A percentile compares a stretch with the other conserved stretches of the same genome.
These are phyloP conservation scores for Phytophthora fragariae DNA, from an alignment of 352 stramenopile genomes.

Conservation along the genomic window DNA sequence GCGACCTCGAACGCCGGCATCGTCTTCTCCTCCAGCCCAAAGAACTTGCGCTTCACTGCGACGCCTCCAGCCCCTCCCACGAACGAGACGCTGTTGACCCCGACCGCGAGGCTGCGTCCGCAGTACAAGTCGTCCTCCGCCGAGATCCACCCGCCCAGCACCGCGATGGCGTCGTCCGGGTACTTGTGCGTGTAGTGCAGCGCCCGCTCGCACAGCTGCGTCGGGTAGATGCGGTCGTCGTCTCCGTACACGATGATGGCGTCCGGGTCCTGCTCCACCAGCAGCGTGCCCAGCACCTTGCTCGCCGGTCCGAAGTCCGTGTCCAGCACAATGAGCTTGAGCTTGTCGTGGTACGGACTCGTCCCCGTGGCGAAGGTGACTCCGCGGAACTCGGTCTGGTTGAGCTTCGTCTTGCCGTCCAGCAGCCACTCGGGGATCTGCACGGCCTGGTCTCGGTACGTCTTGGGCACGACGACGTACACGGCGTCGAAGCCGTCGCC, in stretches of 20 bases:
- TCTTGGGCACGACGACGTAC: slow-evolving; percentile 57
- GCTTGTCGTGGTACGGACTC: slow-evolving; percentile 48
- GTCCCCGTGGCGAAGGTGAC: slow-evolving; percentile 43
- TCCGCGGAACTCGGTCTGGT: slow-evolving; percentile 37
- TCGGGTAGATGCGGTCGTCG: slow-evolving; percentile 53
- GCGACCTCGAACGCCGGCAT: slow-evolving; percentile 49
- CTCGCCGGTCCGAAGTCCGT: slow-evolving; percentile 63
- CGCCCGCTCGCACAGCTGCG: slow-evolving; percentile 47
- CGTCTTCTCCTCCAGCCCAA: slow-evolving; percentile 38
- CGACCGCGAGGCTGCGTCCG: slow-evolving; percentile 54
- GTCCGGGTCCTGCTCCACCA: slow-evolving; percentile 63
- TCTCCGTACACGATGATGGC: slow-evolving; percentile 72
- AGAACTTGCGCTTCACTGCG: slow-evolving; percentile 60
- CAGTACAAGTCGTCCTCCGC: slow-evolving; percentile 60
- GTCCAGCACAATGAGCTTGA: slow-evolving; percentile 52
- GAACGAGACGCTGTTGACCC: slow-evolving; percentile 62
- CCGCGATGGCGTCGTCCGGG: slow-evolving; percentile 52
- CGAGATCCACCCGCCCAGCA: slow-evolving; percentile 61
- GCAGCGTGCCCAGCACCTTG: slow-evolving; percentile 58
- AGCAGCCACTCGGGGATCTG: slow-evolving; percentile 55
- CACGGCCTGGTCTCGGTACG: slow-evolving; percentile 47
- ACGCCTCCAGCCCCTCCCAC: slow-evolving; percentile 62
- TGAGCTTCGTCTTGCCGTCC: slow-evolving; percentile 17
- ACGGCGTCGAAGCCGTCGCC: slow-evolving; percentile 51
- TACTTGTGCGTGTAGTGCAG: slow-evolving; percentile 60